Conservation (phyloP, 805 yeast species). For the Lipomyces anomalus region DNA sequence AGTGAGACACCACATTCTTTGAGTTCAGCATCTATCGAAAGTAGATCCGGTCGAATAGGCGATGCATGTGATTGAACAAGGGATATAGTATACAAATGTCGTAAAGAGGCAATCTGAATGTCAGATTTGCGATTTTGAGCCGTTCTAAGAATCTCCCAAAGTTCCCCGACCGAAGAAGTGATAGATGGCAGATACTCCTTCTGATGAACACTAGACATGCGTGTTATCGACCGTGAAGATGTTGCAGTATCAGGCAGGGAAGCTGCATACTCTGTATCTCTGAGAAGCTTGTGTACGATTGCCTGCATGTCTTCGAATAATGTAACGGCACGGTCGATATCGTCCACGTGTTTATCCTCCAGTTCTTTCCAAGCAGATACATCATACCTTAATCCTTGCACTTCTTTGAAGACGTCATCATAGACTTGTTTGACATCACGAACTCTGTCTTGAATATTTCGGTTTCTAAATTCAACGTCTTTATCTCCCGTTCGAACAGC, state of each 20-base stretch:
- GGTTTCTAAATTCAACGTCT: constrained; percentile 16
- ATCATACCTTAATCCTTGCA: constrained; percentile 12
- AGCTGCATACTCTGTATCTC: constrained; percentile 25
- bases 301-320: constrained; percentile 27
- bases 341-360: constrained; percentile 3
- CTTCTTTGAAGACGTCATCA: constrained; percentile 19
- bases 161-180: constrained; percentile 22
- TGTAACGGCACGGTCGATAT: constrained; percentile 15
- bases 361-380: constrained; percentile 11
- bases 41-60: constrained; percentile 28
- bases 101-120: constrained; percentile 15
- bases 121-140: constrained; percentile 20
- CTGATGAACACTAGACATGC: constrained; percentile 28
- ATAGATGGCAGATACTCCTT: constrained; percentile 31
- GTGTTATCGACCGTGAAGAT: constrained; percentile 17
- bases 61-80: constrained; percentile 30
- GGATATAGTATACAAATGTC: constrained; percentile 12
- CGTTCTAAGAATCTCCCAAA: constrained; percentile 18
- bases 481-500: constrained; percentile 5
- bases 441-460: constrained; percentile 19
- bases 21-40: constrained; percentile 25
- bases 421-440: constrained; percentile 24
- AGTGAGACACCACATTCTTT: constrained; percentile 29
- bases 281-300: constrained; percentile 24
- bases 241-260: constrained; percentile 21